phyloP scores from a whole-genome alignment of 1,139 yeast species.

The Yamadazyma triangularis region DNA sequence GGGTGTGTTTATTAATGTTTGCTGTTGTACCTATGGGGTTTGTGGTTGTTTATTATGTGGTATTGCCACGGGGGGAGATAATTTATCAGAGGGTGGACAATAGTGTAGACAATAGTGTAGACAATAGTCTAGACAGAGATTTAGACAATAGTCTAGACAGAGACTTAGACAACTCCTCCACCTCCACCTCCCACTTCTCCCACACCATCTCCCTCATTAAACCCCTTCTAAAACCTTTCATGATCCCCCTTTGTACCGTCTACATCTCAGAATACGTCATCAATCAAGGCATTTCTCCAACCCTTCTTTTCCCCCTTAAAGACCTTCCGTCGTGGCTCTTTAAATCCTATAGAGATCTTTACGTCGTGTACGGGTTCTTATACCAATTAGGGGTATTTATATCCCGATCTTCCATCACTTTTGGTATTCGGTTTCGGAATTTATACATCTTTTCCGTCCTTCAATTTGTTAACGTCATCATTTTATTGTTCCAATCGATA shows the following conservation, averaged over 20 bases:
- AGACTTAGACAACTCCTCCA: no score
- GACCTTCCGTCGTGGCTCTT: slow-evolving; percentile 60
- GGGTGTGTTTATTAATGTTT: slow-evolving; percentile 28
- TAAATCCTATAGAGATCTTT: slow-evolving; percentile 70
- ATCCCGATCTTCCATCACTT: slow-evolving; percentile 76
- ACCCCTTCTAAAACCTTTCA: slow-evolving; percentile 70
- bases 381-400: slow-evolving; percentile 92
- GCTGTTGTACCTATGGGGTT: slow-evolving; percentile 37
- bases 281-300: slow-evolving; percentile 90
- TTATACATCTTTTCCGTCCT: slow-evolving; percentile 61
- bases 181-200: no score
- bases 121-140: no score
- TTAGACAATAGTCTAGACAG: no score
- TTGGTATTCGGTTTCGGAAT: slow-evolving; percentile 52
- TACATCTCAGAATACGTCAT: slow-evolving; percentile 84
- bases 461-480: slow-evolving; percentile 61
- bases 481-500: slow-evolving; percentile 63
- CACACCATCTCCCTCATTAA: no score
- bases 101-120: no score
- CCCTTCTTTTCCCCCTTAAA: slow-evolving; percentile 70
- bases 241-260: slow-evolving; percentile 80
- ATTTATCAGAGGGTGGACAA: no score
- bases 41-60: slow-evolving; percentile 20
- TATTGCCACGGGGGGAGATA: slow-evolving; percentile 28
- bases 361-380: slow-evolving; percentile 88